Base-by-base conservation (phyloP, 2,329 filamentous ascomycete genomes). In the Claviceps pazoutovae region DNA sequence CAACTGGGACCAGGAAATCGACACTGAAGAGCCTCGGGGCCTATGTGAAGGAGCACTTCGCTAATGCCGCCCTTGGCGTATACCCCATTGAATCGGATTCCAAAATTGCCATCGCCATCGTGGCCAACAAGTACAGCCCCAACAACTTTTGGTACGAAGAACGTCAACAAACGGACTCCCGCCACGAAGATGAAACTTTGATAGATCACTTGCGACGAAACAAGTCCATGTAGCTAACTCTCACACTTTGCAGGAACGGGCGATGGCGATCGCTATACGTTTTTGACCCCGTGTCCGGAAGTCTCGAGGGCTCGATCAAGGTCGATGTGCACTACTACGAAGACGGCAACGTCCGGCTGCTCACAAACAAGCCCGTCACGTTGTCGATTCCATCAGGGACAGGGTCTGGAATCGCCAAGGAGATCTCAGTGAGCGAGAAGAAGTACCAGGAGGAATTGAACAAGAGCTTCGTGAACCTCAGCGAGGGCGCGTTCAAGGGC, bases 291-390 rank as follows among this genome's bases (percentile, higher is more conserved):
- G 72, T 81, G n/a, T 78, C 79, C 1, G 75, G 75, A 57, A 74
- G 74, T 47, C 72, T 97, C 44, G 81, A 83, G 39, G 93, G 93
- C 60, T 82, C 76, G 54, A 83, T 97, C 68, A 88, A 91, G 67
- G 87, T 96, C 51, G 90, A 97, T 60, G 91, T 98, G 49, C 93
- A 98, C 75, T 98, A 98, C 76, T 98, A 98, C 73, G 93, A 98
- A 71, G 94, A 98, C 65, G 93, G 93, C 56, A 98, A 98, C 65
- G 93, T 98, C 53, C 85, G 93, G 2, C 78, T 98, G 54, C 76
- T 91, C 56, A 96, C 93, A n/a, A 84, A 80, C 62, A 96, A 96
- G 71, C 74, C 84, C 11, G 66, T 91, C 13, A 74, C 74, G 1
- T 66, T 78, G 3, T 79, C 78, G 8, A 67, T 86, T n/a, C 68